Base-by-base conservation (phyloP, 1,284 basidiomycete genomes). In the Leccinum ponderosum region DNA sequence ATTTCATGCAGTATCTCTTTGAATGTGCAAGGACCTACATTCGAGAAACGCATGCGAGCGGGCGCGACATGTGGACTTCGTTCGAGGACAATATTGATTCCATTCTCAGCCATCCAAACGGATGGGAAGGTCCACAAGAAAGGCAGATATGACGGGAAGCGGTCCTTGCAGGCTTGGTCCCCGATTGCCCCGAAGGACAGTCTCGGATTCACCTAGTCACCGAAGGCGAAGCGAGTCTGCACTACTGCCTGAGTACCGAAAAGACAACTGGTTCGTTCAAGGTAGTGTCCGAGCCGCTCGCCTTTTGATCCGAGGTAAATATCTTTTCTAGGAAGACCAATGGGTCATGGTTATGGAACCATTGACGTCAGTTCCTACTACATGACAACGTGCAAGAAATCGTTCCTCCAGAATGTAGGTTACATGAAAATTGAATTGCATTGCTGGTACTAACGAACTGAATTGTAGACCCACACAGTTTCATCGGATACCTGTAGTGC, bases 201-300 rank as follows among this genome's bases (percentile, higher is more conserved):
- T 51, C 74, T 15, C 75, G 77, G 14, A 69, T 83, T 15, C 77
- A 75, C 11, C 79, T 83, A 15, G 78, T 83, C 3, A 81, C 81
- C 1, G 82, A 83, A 64, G 82, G 82, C n/a, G 81, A 83, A 65
- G 82, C 82, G 2, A 80, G 79, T 68, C 64, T 83, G 5, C 80
- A 83, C 62, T 82, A 76, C 54, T 81, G 81, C 51, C 65, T 83
- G 54, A 74, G 72, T 5, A 77, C 71, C 55, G 78, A 76, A 4
- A 69, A 80, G 27, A 73, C 75, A 2, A 62, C 73, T 7, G 74
- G 76, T 42, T 72, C 74, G 3, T 74, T 80, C 69, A 76, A 75
- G 69, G 80, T 81, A 58, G 1, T 25, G 22, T 50, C 25, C 58
- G 11, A 11, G 25, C 1, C 42, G 25, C 14, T 27, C 3, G 33